Evolutionary conservation across 140 eudicot genomes (phyloP).

Genomic region (Bidens hawaiensis): DNA sequence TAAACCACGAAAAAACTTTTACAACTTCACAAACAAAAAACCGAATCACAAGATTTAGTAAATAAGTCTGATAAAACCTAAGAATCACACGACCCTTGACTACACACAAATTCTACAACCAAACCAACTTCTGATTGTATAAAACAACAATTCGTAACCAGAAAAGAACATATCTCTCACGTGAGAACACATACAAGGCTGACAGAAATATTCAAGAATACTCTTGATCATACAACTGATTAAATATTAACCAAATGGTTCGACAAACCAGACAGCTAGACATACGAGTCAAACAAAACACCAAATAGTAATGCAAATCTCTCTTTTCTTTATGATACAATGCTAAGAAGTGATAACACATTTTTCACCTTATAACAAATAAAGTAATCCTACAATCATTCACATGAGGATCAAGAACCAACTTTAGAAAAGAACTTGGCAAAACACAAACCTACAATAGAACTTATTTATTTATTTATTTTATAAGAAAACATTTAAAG

Average conservation of each 20-base stretch:
- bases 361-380: too few species aligned
- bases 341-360: too few species aligned
- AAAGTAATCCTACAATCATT: too few species aligned
- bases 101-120: neutral
- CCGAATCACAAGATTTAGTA: neutral
- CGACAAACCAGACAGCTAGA: neutral
- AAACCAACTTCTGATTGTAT: neutral
- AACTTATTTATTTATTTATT: too few species aligned
- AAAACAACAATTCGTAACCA: neutral
- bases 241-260: neutral
- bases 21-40: too few species aligned
- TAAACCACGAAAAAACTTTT: too few species aligned
- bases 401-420: too few species aligned
- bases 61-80: neutral
- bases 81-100: neutral
- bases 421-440: too few species aligned
- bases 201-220: neutral
- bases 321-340: neutral
- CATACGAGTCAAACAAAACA: neutral
- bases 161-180: neutral
- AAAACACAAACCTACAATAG: too few species aligned
- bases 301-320: too few species aligned
- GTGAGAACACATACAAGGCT: neutral
- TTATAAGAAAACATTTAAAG: too few species aligned
- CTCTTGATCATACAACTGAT: neutral